Conservation (phyloP, 306 rosid genomes). For the Prunus mongolica region DNA sequence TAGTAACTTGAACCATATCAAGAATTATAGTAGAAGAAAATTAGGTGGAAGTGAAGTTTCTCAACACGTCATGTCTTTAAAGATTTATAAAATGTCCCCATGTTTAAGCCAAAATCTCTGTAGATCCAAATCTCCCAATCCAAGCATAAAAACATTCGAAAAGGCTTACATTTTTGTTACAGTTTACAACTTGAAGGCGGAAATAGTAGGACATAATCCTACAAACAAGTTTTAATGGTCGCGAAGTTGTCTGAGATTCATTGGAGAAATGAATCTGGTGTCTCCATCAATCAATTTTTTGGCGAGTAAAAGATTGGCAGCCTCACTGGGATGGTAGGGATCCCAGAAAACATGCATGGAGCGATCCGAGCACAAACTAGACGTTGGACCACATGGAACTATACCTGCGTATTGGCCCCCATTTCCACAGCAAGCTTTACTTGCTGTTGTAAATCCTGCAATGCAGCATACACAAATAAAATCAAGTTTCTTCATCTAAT, state of each 20-base stretch:
- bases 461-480: not conserved
- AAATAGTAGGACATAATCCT: not conserved
- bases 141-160: too few relatives aligned
- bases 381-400: conserved; percentile 87
- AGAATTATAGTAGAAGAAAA: too few relatives aligned
- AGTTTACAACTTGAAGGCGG: not conserved
- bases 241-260: conserved; percentile 78
- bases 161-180: too few relatives aligned
- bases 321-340: conserved; percentile 94
- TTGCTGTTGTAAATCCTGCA: conserved; percentile 73
- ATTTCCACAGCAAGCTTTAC: conserved; percentile 84
- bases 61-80: too few relatives aligned
- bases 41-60: too few relatives aligned
- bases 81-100: too few relatives aligned
- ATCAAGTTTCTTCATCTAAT: not conserved
- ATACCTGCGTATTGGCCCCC: conserved; percentile 96
- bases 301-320: conserved; percentile 74
- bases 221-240: conserved; percentile 30
- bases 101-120: too few relatives aligned
- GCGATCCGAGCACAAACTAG: conserved; percentile 69
- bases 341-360: conserved; percentile 86
- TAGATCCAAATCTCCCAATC: not conserved
- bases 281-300: conserved; percentile 80
- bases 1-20: too few relatives aligned
- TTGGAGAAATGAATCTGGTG: conserved; percentile 55